Evolutionary conservation across 805 yeast genomes (phyloP), one percentile per base, ranked within the genome.

Genomic region (Pichia rugopelliculosa): DNA sequence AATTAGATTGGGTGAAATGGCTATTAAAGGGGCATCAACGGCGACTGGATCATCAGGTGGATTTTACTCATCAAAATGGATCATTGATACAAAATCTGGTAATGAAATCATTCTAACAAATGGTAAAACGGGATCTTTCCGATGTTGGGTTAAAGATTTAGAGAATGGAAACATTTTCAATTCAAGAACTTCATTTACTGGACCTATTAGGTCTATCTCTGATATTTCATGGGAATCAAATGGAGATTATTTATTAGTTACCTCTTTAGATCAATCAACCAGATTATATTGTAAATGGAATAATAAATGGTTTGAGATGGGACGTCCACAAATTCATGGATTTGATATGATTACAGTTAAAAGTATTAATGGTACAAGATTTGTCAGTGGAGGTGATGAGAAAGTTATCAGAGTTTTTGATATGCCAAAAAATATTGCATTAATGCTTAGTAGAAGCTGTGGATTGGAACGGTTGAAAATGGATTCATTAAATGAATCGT

Each of bases 241-340:
- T 48, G 93, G 91, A 6, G 74, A 77, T 6, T 84, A 83, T 58
- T 64, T 89, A 25, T 66, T 85, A 47, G 71, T 87, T 0, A 88
- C 96, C 0, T 89, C 97, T 0, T 66, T 86, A 39, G 99, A 93
- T 62, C 98, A 93, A 67, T 93, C 99, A 0, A 87, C 98, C 0
- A 74, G 99, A 57, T 62, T 93, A 22, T 84, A 75, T 65, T 81
- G 95, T 0, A 77, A 75, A 24, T 84, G 88, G 36, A 48, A 56
- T 12, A 51, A 55, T 7, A 49, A 64, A 1, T 89, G 96, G 95
- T 84, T 83, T 60, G 99, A 93, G 64, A 83, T 93, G 64, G 87
- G 96, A 1, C 77, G 99, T 56, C 98, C 99, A 0, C 99, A 93
- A 65, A 93, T 93, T 53, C 99, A 93, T 64, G 99, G 99, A 9